Conservation (phyloP, 139 green algal species). For the Chlorella sp. region DNA sequence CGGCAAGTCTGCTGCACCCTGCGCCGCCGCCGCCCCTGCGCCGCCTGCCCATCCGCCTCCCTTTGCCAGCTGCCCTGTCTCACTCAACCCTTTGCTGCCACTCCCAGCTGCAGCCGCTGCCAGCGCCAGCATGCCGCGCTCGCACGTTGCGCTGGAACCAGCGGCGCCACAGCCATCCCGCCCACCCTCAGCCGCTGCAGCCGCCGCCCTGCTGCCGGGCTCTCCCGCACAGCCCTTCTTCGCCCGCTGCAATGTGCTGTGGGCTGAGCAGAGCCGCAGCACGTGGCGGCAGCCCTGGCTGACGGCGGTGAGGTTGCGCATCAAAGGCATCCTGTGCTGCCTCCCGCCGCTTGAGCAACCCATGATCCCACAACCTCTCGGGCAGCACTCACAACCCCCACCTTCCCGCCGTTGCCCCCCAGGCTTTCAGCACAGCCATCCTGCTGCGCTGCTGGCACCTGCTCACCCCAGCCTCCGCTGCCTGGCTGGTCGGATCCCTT, state of each 20-base stretch:
- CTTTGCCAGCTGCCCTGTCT: too few species aligned
- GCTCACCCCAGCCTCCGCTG: background rate
- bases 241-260: background rate
- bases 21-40: too few species aligned
- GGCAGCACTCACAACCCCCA: too few species aligned
- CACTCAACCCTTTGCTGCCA: too few species aligned
- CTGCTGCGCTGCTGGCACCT: background rate
- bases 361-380: too few species aligned
- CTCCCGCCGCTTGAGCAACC: too few species aligned
- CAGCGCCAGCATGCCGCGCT: too few species aligned
- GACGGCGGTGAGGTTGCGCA: background rate
- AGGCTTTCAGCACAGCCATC: background rate
- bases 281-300: conserved; percentile 3
- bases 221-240: background rate
- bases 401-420: background rate
- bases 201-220: background rate
- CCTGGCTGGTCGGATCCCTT: background rate
- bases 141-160: background rate
- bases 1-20: too few species aligned
- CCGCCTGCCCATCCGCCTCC: too few species aligned
- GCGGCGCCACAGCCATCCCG: background rate
- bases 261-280: background rate
- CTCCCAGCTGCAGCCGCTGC: too few species aligned
- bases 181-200: background rate
- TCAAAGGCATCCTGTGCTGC: too few species aligned